Percentiles rank a stretch among this genome's conserved stretches.
Evolutionary conservation across 805 yeast genomes (phyloP).

Genomic region (Metschnikowia aberdeeniae): DNA sequence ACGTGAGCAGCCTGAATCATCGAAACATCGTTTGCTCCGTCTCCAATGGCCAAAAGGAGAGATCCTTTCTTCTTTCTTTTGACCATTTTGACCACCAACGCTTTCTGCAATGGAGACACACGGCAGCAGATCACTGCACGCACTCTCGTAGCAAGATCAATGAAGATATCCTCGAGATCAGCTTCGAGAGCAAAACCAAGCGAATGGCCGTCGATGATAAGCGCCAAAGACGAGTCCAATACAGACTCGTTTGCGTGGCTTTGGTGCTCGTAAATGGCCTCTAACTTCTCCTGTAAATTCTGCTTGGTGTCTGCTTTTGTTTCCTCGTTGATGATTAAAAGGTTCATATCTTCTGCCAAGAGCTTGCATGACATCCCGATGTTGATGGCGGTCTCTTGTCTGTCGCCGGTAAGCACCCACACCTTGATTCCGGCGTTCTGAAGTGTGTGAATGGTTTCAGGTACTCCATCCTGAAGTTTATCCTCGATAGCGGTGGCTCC

Average conservation of each 20-base stretch:
- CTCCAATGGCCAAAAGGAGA: constrained; percentile 87
- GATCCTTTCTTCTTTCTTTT: constrained; percentile 72
- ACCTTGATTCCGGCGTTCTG: constrained; percentile 96
- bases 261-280: constrained; percentile 66
- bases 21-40: constrained; percentile 98
- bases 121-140: constrained; percentile 97
- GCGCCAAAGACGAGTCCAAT: constrained; percentile 66
- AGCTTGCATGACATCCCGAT: constrained; percentile 98
- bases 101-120: constrained; percentile 96
- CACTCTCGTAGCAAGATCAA: constrained; percentile 80
- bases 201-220: constrained; percentile 92
- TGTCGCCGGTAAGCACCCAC: constrained; percentile 97
- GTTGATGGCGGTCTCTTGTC: constrained; percentile 97
- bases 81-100: constrained; percentile 91
- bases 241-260: constrained; percentile 58
- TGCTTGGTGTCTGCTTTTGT: constrained; percentile 68
- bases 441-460: constrained; percentile 91
- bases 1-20: constrained; percentile 99
- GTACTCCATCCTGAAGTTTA: constrained; percentile 96
- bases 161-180: constrained; percentile 70
- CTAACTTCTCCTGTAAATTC: constrained; percentile 70
- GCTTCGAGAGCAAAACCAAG: constrained; percentile 80
- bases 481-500: constrained; percentile 99
- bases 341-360: constrained; percentile 91
- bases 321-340: constrained; percentile 85